These are phyloP conservation scores for Sorghum bicolor DNA, from an alignment of 176 grass and related monocot species.

Conservation along the genomic window DNA sequence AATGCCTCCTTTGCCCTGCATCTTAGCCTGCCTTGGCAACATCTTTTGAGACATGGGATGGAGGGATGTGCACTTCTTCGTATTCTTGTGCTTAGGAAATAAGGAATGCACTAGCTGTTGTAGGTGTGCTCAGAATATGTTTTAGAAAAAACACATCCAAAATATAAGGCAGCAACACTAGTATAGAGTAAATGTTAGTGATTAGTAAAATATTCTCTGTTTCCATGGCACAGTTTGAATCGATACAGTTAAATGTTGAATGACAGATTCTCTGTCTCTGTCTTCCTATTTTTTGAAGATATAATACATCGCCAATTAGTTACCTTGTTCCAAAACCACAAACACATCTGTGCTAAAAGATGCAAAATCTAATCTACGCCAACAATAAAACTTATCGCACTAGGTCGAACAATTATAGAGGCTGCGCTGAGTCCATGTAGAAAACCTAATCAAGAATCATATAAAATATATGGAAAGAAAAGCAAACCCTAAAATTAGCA, in stretches of 20 bases:
- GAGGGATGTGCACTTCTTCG: constrained; percentile 49
- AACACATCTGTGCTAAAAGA: constrained; percentile 10
- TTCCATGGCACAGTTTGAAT: constrained; percentile 18
- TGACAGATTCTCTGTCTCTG: constrained; percentile 3
- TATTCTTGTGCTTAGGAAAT: constrained; percentile 46
- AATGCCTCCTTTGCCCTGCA: constrained; percentile 59
- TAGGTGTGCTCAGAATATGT: neutral
- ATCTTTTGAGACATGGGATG: constrained; percentile 82
- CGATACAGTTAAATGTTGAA: constrained; percentile 1
- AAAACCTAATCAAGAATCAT: neutral
- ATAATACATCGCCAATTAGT: neutral
- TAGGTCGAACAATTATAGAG: neutral
- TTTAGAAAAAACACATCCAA: neutral
- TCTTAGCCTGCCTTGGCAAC: constrained; percentile 53
- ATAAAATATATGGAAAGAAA: constrained; percentile 13
- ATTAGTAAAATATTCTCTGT: neutral
- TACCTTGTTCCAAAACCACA: constrained; percentile 2
- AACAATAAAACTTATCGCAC: constrained; percentile 14
- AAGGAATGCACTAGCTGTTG: constrained; percentile 29
- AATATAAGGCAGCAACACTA: neutral
- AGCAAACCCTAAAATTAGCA: constrained; percentile 19
- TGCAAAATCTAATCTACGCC: constrained; percentile 7
- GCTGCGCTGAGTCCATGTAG: neutral
- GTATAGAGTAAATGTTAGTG: neutral
- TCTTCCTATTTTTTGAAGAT: neutral